phyloP scores from a whole-genome alignment of 768 basidiomycete species.

The Podaxis sp. region DNA sequence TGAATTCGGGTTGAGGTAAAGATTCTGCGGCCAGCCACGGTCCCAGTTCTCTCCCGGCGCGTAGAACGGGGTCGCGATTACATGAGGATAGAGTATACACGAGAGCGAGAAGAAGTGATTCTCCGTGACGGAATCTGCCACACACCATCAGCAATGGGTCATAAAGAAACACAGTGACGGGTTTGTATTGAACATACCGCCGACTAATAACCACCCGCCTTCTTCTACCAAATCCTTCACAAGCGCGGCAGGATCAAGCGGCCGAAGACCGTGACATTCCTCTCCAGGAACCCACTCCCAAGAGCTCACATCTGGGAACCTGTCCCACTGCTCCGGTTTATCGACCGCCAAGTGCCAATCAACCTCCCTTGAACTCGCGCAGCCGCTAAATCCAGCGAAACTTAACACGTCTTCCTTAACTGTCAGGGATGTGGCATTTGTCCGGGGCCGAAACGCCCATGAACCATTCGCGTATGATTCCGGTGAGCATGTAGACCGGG shows the following conservation, averaged over 20 bases:
- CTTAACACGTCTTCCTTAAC: constrained; percentile 40
- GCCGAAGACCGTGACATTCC: constrained; percentile 38
- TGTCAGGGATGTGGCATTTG: constrained; percentile 30
- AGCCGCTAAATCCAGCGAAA: constrained; percentile 59
- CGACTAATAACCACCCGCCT: constrained; percentile 70
- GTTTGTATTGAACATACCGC: constrained; percentile 36
- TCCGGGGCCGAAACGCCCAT: constrained; percentile 41
- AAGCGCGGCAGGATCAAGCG: constrained; percentile 40
- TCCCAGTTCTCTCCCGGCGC: constrained; percentile 52
- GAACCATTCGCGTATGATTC: constrained; percentile 30
- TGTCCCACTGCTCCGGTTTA: constrained; percentile 41
- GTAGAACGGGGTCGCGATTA: constrained; percentile 63
- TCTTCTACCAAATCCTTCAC: constrained; percentile 59
- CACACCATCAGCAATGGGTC: not conserved
- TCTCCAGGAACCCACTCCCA: constrained; percentile 54
- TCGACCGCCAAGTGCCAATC: constrained; percentile 64
- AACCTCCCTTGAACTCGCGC: constrained; percentile 61
- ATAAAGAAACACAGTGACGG: not conserved
- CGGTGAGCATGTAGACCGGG: constrained; percentile 26
- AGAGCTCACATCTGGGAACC: constrained; percentile 51
- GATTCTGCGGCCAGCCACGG: constrained; percentile 61
- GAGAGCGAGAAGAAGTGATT: constrained; percentile 75
- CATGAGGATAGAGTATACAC: constrained; percentile 64
- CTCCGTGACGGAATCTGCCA: constrained; percentile 63
- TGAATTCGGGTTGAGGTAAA: constrained; percentile 59